A percentile compares a stretch with the other conserved stretches of the same genome.
Conservation (phyloP, 371 early-diverging fungal genomes). For the Conidiobolus incongruus region DNA sequence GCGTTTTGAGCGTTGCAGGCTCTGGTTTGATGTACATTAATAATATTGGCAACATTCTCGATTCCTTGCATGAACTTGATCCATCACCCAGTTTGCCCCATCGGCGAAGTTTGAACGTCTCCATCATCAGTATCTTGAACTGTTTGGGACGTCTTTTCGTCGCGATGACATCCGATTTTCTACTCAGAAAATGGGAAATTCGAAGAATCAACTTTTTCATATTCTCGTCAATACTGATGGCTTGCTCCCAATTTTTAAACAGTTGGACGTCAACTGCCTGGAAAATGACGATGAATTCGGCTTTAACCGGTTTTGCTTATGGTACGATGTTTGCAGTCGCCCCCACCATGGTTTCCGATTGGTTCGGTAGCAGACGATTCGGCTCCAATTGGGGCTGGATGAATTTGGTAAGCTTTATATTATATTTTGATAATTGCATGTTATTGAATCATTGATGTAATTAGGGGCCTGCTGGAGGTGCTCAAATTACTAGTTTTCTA, state of each 20-base stretch:
- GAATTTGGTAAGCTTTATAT: too few species aligned
- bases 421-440: too few species aligned
- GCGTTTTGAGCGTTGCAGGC: conserved; percentile 10
- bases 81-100: conserved; percentile 8
- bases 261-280: not conserved
- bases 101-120: conserved; percentile 15
- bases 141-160: conserved; percentile 14
- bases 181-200: too few species aligned
- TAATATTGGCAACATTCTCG: conserved; percentile 15
- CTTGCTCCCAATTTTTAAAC: too few species aligned
- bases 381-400: conserved; percentile 17
- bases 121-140: conserved; percentile 14
- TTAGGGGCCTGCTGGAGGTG: conserved; percentile 14
- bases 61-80: conserved; percentile 8
- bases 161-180: conserved; percentile 13
- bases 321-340: conserved; percentile 15
- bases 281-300: conserved; percentile 7
- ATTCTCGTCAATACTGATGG: too few species aligned
- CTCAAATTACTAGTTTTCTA: conserved; percentile 12
- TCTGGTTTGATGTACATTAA: conserved; percentile 29
- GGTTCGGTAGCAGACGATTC: conserved; percentile 13
- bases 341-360: conserved; percentile 14
- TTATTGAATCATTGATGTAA: too few species aligned
- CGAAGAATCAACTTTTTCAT: too few species aligned
- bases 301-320: conserved; percentile 13